Evolutionary conservation across 2,329 filamentous ascomycete genomes (phyloP), one percentile per base, ranked within the genome.

Genomic region (Alternaria hordeiaustralica): DNA sequence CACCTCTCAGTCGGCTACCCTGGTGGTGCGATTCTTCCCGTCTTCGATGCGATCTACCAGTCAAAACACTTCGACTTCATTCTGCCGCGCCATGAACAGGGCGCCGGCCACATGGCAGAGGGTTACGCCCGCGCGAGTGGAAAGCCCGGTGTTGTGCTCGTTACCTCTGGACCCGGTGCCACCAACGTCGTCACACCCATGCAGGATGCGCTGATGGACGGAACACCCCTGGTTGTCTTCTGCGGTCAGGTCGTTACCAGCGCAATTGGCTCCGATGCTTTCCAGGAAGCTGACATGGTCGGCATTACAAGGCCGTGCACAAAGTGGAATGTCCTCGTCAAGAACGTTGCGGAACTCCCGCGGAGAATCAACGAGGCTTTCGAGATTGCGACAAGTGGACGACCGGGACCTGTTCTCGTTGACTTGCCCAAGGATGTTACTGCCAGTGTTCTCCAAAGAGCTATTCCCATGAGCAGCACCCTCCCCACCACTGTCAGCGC

Each of bases 281-380:
- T 98, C 87, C 96, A 99, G 80, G 96, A 98, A 83, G 94, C 94
- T 63, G 96, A 99, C 78, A 90, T 97, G 36, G 86, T 97, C 63
- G 95, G 95, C 71, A 98, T 99, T 80, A 97, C 93, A 33, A 88
- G 95, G 75, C 90, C 94, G 20, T 97, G 94, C 86, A 97, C 94
- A 72, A 98, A 98, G 85, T 99, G 96, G 96, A 98, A 98, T 75
- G 93, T 97, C 64, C 96, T 98, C 94, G 93, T 97, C 53, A 97
- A 96, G 87, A 95, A 91, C 80, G 90, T 97, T 59, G 94, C 93
- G 55, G 96, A 99, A 82, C 86, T 99, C 60, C 96, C 96, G 55
- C 89, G 92, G 74, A 89, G 95, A 69, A 98, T 98, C 78, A 97
- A 97, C 80, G 96, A 98, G 84, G 96, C 96, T 53, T 98, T 98